Percentiles rank a stretch among this genome's conserved stretches.
Conservation (phyloP, 177 flowering plant species). For the Telopea speciosissima region DNA sequence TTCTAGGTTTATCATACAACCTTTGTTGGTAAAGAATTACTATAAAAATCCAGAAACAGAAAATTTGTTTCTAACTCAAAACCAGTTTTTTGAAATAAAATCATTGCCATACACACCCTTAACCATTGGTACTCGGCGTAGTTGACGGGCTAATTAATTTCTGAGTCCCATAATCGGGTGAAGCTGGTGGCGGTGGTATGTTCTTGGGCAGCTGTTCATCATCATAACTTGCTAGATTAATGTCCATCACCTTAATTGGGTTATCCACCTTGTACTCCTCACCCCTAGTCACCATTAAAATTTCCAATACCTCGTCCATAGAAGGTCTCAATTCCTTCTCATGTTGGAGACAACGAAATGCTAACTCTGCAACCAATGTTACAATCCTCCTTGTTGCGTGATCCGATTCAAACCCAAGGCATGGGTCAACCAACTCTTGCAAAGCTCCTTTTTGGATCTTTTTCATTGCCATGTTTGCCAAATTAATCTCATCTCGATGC, state of each 20-base stretch:
- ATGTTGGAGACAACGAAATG: constrained; percentile 59
- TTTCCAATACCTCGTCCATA: constrained; percentile 53
- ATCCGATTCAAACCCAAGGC: constrained; percentile 44
- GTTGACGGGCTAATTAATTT: constrained; percentile 29
- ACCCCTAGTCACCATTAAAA: constrained; percentile 28
- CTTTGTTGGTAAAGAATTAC: no score
- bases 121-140: constrained; percentile 19
- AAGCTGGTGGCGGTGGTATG: constrained; percentile 24
- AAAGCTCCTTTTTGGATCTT: constrained; percentile 46
- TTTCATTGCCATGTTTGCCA: constrained; percentile 58
- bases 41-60: no score
- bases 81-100: no score
- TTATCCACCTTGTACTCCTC: constrained; percentile 19
- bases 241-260: constrained; percentile 27
- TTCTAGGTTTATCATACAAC: no score
- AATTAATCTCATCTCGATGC: constrained; percentile 49
- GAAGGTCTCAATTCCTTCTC: constrained; percentile 65
- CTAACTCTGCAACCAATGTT: constrained; percentile 52
- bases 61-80: no score
- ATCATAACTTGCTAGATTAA: constrained; percentile 24
- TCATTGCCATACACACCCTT: no score
- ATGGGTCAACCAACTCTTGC: constrained; percentile 55
- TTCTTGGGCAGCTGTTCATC: constrained; percentile 3
- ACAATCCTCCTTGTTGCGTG: constrained; percentile 25
- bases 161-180: constrained; percentile 29